Evolutionary conservation across 2,329 filamentous ascomycete species (phyloP), one percentile per base, ranked within the genome.

Genomic region (Nothomitra cinnamomea): DNA sequence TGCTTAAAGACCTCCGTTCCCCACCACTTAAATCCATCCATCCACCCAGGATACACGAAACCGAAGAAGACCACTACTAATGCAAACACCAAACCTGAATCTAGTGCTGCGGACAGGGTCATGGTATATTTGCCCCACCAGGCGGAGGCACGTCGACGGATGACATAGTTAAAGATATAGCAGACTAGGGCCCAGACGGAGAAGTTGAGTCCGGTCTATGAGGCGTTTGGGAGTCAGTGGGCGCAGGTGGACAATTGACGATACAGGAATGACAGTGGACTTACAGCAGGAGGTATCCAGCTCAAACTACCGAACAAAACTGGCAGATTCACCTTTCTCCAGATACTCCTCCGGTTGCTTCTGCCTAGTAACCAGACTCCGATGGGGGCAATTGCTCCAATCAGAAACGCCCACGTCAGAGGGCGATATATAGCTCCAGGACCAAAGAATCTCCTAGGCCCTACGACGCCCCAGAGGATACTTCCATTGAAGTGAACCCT

Each of bases 51-150:
- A 63, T 88, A 90, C n/a, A 92, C 76, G 58, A 94, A 84, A 1
- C 80, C 85, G 61, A 94, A 90, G 64, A 94, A 94, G 24, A 92
- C 81, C 2, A 90, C 77, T 8, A 94, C 80, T 36, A 92, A 82
- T 25, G 85, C 85, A 61, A 89, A 85, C 0, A 87, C 87, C 19
- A 94, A 70, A 0, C 87, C 86, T 1, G 83, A 88, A 64, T 94
- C 87, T 54, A 94, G 72, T 1, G 85, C 87, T 0, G 87, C 87
- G 55, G 82, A 87, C 52, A 94, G 71, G 2, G 86, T 89, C 85
- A 94, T 92, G 41, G 85, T 90, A 65, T 94, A 94, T 67, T 94
- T 92, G 49, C 79, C 80, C 87, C 87, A 94, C 87, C 87, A 94
- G 1, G 78, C 80, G 28, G 72, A 73, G 24, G 79, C 82, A 21